phyloP scores from a whole-genome alignment of 805 yeast species.

The Candida glaebosa region DNA sequence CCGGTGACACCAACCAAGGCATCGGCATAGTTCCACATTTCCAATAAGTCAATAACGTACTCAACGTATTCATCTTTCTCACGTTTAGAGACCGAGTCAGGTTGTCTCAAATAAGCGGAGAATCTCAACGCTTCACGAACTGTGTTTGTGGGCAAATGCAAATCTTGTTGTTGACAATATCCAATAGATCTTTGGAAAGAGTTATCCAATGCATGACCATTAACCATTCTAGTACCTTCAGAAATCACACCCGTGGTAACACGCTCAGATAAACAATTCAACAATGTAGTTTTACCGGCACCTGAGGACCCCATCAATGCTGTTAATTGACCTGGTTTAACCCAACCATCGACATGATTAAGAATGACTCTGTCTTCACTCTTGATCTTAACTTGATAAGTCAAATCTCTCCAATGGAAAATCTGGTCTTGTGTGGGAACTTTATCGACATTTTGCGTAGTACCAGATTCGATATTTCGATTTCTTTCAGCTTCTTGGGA shows the following conservation, averaged over 20 bases:
- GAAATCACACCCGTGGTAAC: constrained; percentile 67
- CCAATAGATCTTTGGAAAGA: constrained; percentile 79
- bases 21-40: constrained; percentile 68
- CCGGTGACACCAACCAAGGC: constrained; percentile 78
- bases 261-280: constrained; percentile 71
- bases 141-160: constrained; percentile 67
- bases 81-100: constrained; percentile 47
- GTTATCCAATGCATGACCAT: constrained; percentile 58
- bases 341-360: constrained; percentile 55
- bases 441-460: constrained; percentile 7
- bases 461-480: not conserved
- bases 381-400: constrained; percentile 35
- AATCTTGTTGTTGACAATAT: constrained; percentile 78
- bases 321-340: constrained; percentile 76
- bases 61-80: constrained; percentile 71
- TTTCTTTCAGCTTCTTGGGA: constrained; percentile 23
- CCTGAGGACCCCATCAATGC: constrained; percentile 87
- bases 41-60: constrained; percentile 60
- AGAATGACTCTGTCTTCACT: constrained; percentile 37
- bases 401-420: constrained; percentile 39
- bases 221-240: constrained; percentile 60
- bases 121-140: constrained; percentile 73
- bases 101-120: constrained; percentile 72
- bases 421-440: constrained; percentile 14
- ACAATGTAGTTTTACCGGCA: constrained; percentile 79